phyloP scores from a whole-genome alignment of 1,284 basidiomycete genomes.

The Cutaneotrichosporon curvatum region DNA sequence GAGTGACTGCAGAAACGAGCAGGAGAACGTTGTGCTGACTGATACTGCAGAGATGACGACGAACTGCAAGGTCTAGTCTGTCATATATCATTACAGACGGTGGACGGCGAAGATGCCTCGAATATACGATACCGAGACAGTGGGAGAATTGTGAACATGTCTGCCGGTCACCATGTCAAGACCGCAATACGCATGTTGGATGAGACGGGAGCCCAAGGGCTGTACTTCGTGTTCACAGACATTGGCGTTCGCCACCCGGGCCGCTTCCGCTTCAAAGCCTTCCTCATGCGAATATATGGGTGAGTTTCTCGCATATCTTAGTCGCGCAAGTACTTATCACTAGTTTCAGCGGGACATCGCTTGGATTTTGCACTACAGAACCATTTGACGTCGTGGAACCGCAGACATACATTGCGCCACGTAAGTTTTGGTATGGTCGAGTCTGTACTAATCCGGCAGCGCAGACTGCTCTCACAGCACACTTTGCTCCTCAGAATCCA shows the following conservation, averaged over 20 bases:
- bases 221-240: slow-evolving; percentile 84
- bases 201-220: slow-evolving; percentile 63
- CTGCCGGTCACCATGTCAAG: slow-evolving; percentile 47
- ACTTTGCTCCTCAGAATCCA: too few species aligned
- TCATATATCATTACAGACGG: neutral
- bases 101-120: neutral
- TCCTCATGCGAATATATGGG: neutral
- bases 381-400: neutral
- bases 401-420: neutral
- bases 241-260: slow-evolving; percentile 72
- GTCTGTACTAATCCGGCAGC: too few species aligned
- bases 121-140: neutral
- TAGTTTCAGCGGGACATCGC: neutral
- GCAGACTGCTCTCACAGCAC: too few species aligned
- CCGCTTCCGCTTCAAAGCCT: slow-evolving; percentile 59
- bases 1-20: neutral
- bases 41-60: neutral
- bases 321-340: neutral
- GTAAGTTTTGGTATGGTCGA: neutral
- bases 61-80: neutral
- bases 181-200: slow-evolving; percentile 69
- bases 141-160: neutral
- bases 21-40: neutral
- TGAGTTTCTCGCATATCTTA: neutral
- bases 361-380: neutral